Percentiles rank a stretch among this genome's conserved stretches.
These are phyloP conservation scores for Trametes meyenii DNA, from an alignment of 768 basidiomycete genomes.

Conservation along the genomic window DNA sequence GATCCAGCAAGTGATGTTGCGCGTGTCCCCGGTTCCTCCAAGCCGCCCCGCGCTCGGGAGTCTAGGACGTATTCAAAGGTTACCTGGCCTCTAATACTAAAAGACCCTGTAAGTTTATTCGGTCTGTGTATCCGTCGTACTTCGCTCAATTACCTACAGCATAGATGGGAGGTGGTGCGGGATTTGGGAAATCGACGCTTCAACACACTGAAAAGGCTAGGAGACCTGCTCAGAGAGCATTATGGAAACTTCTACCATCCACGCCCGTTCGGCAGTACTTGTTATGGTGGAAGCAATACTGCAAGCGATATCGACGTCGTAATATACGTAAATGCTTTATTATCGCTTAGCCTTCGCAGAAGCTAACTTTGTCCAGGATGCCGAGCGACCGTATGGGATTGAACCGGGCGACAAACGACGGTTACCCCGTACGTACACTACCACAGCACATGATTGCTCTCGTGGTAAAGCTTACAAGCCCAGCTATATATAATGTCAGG, in stretches of 20 bases:
- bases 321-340: slow-evolving; percentile 44
- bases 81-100: too few relatives aligned
- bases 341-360: too few relatives aligned
- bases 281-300: slow-evolving; percentile 46
- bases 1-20: too few relatives aligned
- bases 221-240: not conserved
- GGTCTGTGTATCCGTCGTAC: too few relatives aligned
- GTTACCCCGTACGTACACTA: slow-evolving; percentile 34
- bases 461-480: not conserved
- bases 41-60: too few relatives aligned
- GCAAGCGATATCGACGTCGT: slow-evolving; percentile 56
- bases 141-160: too few relatives aligned
- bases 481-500: slow-evolving; percentile 38
- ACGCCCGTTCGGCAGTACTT: slow-evolving; percentile 51
- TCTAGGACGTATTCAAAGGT: too few relatives aligned
- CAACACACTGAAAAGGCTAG: not conserved
- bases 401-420: slow-evolving; percentile 26
- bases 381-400: slow-evolving; percentile 33
- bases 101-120: too few relatives aligned
- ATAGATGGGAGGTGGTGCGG: not conserved
- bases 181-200: not conserved
- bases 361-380: slow-evolving; percentile 36
- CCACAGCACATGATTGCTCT: too few relatives aligned
- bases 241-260: slow-evolving; percentile 35
- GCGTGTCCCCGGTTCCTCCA: too few relatives aligned